Evolutionary conservation across 2,329 filamentous ascomycete species (phyloP), one percentile per base, ranked within the genome.

Genomic region (Fusarium phyllophilum): DNA sequence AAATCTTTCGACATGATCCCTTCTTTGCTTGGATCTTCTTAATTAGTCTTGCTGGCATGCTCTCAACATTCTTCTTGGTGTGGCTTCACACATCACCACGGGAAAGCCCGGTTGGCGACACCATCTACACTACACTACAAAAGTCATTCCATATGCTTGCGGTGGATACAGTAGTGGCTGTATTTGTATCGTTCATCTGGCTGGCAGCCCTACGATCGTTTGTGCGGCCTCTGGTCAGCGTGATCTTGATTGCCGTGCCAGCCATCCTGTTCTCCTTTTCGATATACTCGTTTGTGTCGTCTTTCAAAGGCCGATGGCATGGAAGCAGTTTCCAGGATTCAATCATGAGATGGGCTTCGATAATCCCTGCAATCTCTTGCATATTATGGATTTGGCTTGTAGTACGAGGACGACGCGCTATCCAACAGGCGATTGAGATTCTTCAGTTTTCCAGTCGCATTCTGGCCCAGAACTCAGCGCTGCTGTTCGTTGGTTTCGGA

Each of bases 21-120:
- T 97, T 98, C 83, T 99, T 96, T 87, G 94, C 93, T 8, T 95
- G 94, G 83, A 87, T 98, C 48, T 99, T 95, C 81, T 84, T 97
- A 54, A 96, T 98, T 77, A 91, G 91, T 39, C 85, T 97, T 60
- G 95, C 94, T 51, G 93, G 92, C 44, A 89, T 98, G 79, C 89
- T 98, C 78, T 93, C 96, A 18, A 96, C 95, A 2, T 97, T 95
- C 78, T 91, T 97, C 72, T 87, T 99, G 20, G 93, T 97, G 31
- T 97, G 93, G 86, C 87, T 99, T 45, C 94, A 98, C 80, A 98
- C 96, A 5, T 90, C 93, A 24, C 85, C 91, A 2, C 87, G 87
- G 62, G 93, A 93, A 79, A 88, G 89, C 68, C 92, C 92, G 2
- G 89, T 97, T 64, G 96, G 95, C 20, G 96, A 99, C 82, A 98